Evolutionary conservation across 257 asterid genomes (phyloP), one percentile per base, ranked within the genome.

Genomic region (Lavandula angustifolia): DNA sequence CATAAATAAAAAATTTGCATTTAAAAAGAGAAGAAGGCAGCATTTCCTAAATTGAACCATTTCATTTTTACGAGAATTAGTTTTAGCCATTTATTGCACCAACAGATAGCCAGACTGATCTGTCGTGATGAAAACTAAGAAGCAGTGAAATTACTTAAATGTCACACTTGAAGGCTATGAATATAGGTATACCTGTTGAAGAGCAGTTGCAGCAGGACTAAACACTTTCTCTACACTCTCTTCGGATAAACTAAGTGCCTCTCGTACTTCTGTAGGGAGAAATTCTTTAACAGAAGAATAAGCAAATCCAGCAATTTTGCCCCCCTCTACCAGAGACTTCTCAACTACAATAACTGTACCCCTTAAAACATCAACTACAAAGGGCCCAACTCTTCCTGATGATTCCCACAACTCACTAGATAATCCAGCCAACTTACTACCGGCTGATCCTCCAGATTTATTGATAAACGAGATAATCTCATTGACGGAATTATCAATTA

Each of bases 191-290:
- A 86, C 98, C 91, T 81, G 95, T 43, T 79, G 91, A 69, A 80
- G 54, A 74, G 80, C 78, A 40, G 78, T 70, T 52, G 85, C 92
- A 62, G 77, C 80, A 49, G 94, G 94, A 31, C 48, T 56, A 51
- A 81, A 67, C 50, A 84, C 73, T 70, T 75, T 68, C 10, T 16
- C 42, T 41, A 76, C 73, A 51, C 41, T 74, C 54, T 72, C 86
- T 76, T 84, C 96, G 2, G 95, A 80, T 18, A 68, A 74, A 69
- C 64, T 74, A 33, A 91, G 67, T 32, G 75, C 79, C 47, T 80
- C 83, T 78, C 60, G 92, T 54, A 86, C 48, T 58, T 82, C 87
- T 47, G 70, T 51, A 64, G 98, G 98, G 58, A 92, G 89, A 72
- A 79, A 64, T 31, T 75, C 87, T 82, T 88, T 89, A 40, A 70